These are phyloP conservation scores for Ogataea angusta DNA, from an alignment of 805 yeast species.

Conservation along the genomic window DNA sequence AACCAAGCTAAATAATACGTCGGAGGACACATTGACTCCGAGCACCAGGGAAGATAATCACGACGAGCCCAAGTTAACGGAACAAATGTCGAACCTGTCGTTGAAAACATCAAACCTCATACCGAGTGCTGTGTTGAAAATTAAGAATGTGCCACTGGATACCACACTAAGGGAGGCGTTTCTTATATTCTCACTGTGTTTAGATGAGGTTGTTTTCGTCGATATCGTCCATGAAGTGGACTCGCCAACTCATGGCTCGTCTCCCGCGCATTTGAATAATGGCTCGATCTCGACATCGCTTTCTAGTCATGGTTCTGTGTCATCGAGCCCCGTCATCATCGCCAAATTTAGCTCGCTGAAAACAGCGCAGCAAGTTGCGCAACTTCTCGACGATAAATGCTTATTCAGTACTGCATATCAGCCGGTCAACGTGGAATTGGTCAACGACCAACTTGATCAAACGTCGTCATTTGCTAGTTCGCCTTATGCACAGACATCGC, in stretches of 20 bases:
- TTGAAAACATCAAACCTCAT: constrained; percentile 13
- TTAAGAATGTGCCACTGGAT: constrained; percentile 62
- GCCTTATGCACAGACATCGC: constrained; percentile 17
- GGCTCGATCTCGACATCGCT: constrained; percentile 16
- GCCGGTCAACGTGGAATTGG: constrained; percentile 39
- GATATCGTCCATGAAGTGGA: constrained; percentile 32
- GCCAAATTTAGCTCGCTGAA: constrained; percentile 45
- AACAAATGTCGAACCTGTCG: constrained; percentile 15
- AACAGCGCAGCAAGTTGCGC: constrained; percentile 43
- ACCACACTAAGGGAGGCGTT: constrained; percentile 63
- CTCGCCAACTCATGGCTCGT: constrained; percentile 17
- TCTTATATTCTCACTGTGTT: constrained; percentile 65
- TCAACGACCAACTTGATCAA: constrained; percentile 29
- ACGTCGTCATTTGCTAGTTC: constrained; percentile 14
- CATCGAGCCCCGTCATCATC: constrained; percentile 34
- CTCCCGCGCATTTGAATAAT: constrained; percentile 11
- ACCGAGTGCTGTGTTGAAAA: constrained; percentile 31
- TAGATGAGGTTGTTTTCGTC: constrained; percentile 48
- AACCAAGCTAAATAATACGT: constrained; percentile 14
- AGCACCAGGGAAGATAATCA: constrained; percentile 4
- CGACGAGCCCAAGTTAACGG: constrained; percentile 11
- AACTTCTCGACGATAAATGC: constrained; percentile 38
- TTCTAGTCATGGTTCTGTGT: constrained; percentile 17
- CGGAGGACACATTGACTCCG: constrained; percentile 21
- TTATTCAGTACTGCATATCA: constrained; percentile 50